Evolutionary conservation across 192 early-diverging fungal genomes (phyloP).

Genomic region (Oehlia diaphana): DNA sequence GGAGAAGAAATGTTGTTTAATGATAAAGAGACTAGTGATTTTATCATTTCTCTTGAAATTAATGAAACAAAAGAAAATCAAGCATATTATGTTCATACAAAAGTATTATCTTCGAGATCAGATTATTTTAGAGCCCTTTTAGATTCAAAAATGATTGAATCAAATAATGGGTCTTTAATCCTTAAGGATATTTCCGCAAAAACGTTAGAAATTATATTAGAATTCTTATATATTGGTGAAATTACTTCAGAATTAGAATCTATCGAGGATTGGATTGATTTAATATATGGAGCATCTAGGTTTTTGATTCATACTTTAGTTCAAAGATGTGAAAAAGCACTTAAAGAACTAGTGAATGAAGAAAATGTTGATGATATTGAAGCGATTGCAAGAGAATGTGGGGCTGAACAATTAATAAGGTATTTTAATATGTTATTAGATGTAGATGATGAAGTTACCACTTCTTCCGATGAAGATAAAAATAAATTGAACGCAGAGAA

Average conservation of each 20-base stretch:
- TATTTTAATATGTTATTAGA: background rate
- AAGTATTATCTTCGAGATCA: background rate
- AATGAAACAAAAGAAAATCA: background rate
- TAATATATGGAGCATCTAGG: background rate
- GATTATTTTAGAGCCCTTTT: conserved; percentile 4
- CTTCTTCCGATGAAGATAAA: background rate
- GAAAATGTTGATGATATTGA: background rate
- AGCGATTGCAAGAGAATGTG: background rate
- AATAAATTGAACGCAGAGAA: background rate
- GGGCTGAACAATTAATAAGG: background rate
- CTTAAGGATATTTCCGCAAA: background rate
- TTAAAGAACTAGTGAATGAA: background rate
- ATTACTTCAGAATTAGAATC: background rate
- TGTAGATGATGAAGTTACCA: background rate
- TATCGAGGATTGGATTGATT: background rate
- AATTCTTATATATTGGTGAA: background rate
- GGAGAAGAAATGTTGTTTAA: background rate
- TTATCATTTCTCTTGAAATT: background rate
- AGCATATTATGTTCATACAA: background rate
- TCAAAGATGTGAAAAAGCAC: background rate
- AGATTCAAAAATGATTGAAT: conserved; percentile 14
- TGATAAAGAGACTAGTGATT: conserved; percentile 12
- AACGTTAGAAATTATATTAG: background rate
- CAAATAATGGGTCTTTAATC: background rate
- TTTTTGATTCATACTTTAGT: background rate